phyloP scores from a whole-genome alignment of 768 basidiomycete species.

The Amanita pseudoporphyria region DNA sequence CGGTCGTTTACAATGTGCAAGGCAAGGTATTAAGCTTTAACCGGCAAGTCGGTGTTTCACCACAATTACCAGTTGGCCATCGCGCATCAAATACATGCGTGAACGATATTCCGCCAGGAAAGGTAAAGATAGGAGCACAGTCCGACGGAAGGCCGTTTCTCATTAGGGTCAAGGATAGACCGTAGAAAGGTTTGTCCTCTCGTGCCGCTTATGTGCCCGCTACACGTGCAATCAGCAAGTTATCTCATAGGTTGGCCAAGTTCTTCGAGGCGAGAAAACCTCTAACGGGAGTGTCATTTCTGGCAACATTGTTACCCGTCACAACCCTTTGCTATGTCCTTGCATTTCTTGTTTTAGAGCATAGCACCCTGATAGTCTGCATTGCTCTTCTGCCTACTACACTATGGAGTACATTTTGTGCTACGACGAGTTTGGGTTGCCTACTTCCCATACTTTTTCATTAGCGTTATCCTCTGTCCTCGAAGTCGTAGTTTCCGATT shows the following conservation, averaged over 20 bases:
- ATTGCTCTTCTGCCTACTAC: conserved; percentile 40
- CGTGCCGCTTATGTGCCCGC: too few relatives aligned
- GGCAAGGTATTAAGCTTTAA: too few relatives aligned
- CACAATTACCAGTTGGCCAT: too few relatives aligned
- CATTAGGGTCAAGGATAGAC: too few relatives aligned
- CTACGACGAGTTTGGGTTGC: conserved; percentile 34
- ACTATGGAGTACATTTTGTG: conserved; percentile 32
- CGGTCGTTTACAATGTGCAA: too few relatives aligned
- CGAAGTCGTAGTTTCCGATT: conserved; percentile 33
- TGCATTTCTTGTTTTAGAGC: conserved; percentile 42
- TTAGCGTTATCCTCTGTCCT: conserved; percentile 23
- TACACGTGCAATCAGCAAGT: too few relatives aligned
- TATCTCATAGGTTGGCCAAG: conserved; percentile 23
- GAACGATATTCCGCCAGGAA: too few relatives aligned
- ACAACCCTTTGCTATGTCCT: conserved; percentile 37
- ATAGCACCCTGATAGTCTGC: conserved; percentile 32
- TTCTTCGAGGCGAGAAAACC: conserved; percentile 22
- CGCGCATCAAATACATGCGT: too few relatives aligned
- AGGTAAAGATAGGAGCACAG: too few relatives aligned
- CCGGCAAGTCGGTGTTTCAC: too few relatives aligned
- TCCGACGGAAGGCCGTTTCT: too few relatives aligned
- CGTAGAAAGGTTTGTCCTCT: too few relatives aligned
- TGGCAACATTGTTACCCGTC: conserved; percentile 29
- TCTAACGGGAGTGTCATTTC: conserved; percentile 23
- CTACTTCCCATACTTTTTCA: conserved; percentile 21